Evolutionary conservation across 1,284 basidiomycete genomes (phyloP), one percentile per base, ranked within the genome.

Genomic region (Bjerkandera adusta): DNA sequence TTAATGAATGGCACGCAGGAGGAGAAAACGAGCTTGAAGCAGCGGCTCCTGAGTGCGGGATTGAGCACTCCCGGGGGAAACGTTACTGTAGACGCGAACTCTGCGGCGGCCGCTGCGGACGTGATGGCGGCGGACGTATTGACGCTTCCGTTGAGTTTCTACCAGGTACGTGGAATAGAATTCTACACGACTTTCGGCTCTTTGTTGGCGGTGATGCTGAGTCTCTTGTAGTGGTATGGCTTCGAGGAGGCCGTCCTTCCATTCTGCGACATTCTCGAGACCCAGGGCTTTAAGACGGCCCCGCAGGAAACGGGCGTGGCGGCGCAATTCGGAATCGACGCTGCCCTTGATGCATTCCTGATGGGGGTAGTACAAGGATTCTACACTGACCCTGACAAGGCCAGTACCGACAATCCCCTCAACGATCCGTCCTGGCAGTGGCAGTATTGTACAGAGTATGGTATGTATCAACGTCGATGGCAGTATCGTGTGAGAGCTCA

Each of bases 391-490:
- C 65, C 71, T 11, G 70, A 75, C 26, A 65, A 67, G 0, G 65
- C 68, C 3, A 59, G 55, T 39, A 46, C 66, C 1, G 69, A 71
- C 47, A 72, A 74, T 55, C 70, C 71, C 6, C 67, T 68, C 2
- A 52, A 57, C 38, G 72, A 74, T 43, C 57, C 57, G 20, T 73
- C 72, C 2, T 76, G 73, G 73, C 74, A 74, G 73, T 68, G 73
- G 64, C 73, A 76, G 49, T 76, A 75, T 47, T 76, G 72, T 48
- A 75, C 73, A 0, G 72, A 76, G 56, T 75, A 73, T 48, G 73
- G 73, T 70, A n/a, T n/a, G 59, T 44, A 34, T 12, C 5, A 13
- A 16, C 30, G n/a, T 6, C 6, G 16, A 34, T 7, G 10, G 4
- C 6, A 10, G 33, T 24, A 21, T 24, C n/a, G 12, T 26, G 5